Conservation (phyloP, 108 stramenopile species). For the Bacterosira constricta region DNA sequence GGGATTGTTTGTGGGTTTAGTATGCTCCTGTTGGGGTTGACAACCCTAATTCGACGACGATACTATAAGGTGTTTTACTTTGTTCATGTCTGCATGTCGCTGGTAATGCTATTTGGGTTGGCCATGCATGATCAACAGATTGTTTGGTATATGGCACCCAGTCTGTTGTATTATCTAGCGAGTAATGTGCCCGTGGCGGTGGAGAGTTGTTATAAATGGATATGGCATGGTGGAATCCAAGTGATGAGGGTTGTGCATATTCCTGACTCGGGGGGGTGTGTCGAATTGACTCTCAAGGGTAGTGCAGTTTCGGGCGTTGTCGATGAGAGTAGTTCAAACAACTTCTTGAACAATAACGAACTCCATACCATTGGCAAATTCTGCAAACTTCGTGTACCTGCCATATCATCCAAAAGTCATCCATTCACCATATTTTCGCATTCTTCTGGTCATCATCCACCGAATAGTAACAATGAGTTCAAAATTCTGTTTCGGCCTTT, state of each 20-base stretch:
- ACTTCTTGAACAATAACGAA: neutral
- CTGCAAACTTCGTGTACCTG: constrained; percentile 14
- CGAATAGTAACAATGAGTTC: too few relatives aligned
- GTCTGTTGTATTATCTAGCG: constrained; percentile 67
- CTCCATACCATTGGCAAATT: constrained; percentile 16
- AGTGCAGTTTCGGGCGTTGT: too few relatives aligned
- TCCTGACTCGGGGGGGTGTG: constrained; percentile 49
- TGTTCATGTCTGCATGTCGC: constrained; percentile 27
- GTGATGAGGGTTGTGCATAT: constrained; percentile 33
- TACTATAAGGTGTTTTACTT: constrained; percentile 56
- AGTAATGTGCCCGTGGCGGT: constrained; percentile 41
- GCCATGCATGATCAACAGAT: constrained; percentile 66
- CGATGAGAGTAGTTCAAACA: too few relatives aligned
- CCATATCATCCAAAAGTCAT: constrained; percentile 24
- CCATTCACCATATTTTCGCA: constrained; percentile 22
- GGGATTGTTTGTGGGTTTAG: too few relatives aligned
- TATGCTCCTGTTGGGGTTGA: too few relatives aligned
- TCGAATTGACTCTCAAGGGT: constrained; percentile 28
- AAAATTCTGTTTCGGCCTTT: constrained; percentile 19
- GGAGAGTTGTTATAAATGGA: constrained; percentile 23
- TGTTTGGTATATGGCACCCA: constrained; percentile 60
- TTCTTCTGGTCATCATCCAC: neutral
- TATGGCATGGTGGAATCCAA: too few relatives aligned
- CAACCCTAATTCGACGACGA: constrained; percentile 46
- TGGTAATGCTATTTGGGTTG: constrained; percentile 35